These are phyloP conservation scores for Aspergillus proliferans DNA, from an alignment of 2,329 filamentous ascomycete species.

Conservation along the genomic window DNA sequence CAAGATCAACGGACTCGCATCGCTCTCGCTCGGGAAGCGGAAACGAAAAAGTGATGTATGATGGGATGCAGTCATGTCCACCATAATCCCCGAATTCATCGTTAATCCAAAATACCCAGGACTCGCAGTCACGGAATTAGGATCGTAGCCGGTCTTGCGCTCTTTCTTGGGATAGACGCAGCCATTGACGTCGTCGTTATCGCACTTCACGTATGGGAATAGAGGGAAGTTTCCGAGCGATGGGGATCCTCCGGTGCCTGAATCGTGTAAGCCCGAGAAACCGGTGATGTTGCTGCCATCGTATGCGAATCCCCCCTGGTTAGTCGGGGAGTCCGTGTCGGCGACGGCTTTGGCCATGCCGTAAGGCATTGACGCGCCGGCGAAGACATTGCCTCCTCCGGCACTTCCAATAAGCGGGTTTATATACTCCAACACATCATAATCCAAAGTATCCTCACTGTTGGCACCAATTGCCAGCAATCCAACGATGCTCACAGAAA, in stretches of 20 bases:
- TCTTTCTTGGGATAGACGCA: constrained; percentile 55
- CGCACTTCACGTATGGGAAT: constrained; percentile 60
- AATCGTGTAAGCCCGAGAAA: constrained; percentile 48
- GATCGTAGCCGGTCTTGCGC: constrained; percentile 44
- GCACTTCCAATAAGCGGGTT: constrained; percentile 51
- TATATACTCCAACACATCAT: constrained; percentile 41
- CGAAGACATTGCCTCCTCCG: constrained; percentile 52
- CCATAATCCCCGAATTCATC: constrained; percentile 51
- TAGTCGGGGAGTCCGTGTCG: constrained; percentile 45
- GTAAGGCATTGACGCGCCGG: constrained; percentile 50
- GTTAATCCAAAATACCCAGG: constrained; percentile 62
- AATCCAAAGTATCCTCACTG: constrained; percentile 15
- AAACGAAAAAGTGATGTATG: constrained; percentile 61
- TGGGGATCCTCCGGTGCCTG: constrained; percentile 47
- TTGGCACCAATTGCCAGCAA: constrained; percentile 8
- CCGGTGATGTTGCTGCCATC: constrained; percentile 48
- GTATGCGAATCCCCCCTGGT: constrained; percentile 52
- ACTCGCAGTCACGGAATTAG: constrained; percentile 50
- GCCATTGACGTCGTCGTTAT: constrained; percentile 53
- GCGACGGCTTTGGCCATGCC: constrained; percentile 53
- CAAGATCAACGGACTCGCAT: constrained; percentile 52
- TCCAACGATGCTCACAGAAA: constrained; percentile 6
- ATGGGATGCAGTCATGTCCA: constrained; percentile 61
- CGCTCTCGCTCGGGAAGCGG: constrained; percentile 46
- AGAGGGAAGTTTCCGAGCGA: constrained; percentile 68